Conservation (phyloP, 345 rosid species). For the Citrus reticulata region DNA sequence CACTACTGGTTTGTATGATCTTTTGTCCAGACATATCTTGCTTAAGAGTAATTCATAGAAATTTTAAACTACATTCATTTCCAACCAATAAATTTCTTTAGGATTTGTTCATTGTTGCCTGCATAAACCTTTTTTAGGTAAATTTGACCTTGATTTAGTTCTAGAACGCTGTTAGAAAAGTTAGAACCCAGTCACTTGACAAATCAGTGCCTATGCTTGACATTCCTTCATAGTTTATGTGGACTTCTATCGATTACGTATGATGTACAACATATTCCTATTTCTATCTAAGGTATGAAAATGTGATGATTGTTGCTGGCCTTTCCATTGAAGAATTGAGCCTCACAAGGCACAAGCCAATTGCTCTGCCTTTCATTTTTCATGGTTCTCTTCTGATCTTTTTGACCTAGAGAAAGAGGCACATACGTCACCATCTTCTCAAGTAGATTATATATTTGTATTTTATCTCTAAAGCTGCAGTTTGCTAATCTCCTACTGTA, state of each 20-base stretch:
- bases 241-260: neutral
- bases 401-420: neutral
- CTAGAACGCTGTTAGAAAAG: neutral
- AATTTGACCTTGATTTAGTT: neutral
- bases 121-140: neutral
- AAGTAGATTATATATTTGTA: neutral
- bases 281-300: neutral
- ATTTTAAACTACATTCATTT: neutral
- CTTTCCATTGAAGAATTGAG: neutral
- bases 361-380: neutral
- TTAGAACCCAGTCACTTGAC: neutral
- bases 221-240: neutral
- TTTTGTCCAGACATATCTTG: neutral
- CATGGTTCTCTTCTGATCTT: neutral
- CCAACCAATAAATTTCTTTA: neutral
- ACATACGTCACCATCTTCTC: neutral
- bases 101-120: neutral
- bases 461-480: neutral
- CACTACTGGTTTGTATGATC: neutral
- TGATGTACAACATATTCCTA: neutral
- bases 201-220: neutral
- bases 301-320: neutral
- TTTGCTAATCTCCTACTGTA: conserved; percentile 1
- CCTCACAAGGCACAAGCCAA: neutral
- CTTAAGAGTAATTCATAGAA: neutral